phyloP scores from a whole-genome alignment of 2,329 filamentous ascomycete species.

The Stemphylium vesicarium region DNA sequence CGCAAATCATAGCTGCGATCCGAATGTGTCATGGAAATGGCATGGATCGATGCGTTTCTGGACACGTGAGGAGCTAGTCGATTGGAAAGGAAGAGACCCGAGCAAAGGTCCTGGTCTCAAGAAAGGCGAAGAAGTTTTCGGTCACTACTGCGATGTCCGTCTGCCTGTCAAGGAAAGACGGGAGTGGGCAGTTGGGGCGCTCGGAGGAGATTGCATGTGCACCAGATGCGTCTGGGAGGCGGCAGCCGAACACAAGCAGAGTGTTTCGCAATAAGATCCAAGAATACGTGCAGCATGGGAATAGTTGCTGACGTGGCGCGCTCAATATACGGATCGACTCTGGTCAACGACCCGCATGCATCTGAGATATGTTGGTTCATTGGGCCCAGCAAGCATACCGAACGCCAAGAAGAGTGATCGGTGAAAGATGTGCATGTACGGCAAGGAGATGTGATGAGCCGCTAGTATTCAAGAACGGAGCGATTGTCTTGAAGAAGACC shows the following conservation, averaged over 20 bases:
- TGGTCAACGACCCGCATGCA: not conserved
- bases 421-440: not conserved
- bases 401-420: not conserved
- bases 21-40: conserved; percentile 96
- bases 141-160: conserved; percentile 91
- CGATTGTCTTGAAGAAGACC: not conserved
- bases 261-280: not conserved
- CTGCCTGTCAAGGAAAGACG: conserved; percentile 79
- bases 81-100: conserved; percentile 51
- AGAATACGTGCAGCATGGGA: not conserved
- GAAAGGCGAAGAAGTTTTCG: conserved; percentile 83
- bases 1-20: conserved; percentile 94
- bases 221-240: conserved; percentile 77
- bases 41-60: conserved; percentile 76
- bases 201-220: conserved; percentile 91
- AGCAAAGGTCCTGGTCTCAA: conserved; percentile 65
- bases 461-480: not conserved
- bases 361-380: not conserved
- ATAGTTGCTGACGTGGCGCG: not conserved
- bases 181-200: conserved; percentile 85
- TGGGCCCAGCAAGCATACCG: not conserved
- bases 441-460: conserved; percentile 5
- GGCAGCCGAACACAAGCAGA: conserved; percentile 6
- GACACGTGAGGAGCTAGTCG: conserved; percentile 64
- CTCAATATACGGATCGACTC: not conserved